Conservation (phyloP, 352 stramenopile species). For the Pythium folliculosum region DNA sequence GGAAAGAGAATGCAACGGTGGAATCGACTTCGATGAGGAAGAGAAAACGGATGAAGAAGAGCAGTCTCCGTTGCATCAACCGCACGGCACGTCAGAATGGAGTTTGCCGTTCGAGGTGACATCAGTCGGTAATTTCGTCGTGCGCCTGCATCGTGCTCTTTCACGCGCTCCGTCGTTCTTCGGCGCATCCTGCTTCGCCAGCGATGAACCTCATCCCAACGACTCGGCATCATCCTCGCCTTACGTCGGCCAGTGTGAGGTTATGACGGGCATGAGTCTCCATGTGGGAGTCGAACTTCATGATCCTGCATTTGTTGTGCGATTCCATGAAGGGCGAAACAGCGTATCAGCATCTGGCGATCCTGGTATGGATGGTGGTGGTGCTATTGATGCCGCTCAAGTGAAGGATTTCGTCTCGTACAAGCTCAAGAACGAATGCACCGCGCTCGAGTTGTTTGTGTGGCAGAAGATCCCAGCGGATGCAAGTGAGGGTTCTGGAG, state of each 20-base stretch:
- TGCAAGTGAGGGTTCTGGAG: constrained; percentile 37
- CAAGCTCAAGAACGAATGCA: constrained; percentile 86
- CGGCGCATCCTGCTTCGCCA: constrained; percentile 14
- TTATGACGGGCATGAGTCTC: constrained; percentile 30
- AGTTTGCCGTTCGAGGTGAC: constrained; percentile 79
- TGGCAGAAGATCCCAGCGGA: constrained; percentile 82
- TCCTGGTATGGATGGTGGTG: background rate
- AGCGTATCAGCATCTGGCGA: constrained; percentile 4
- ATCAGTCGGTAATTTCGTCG: constrained; percentile 77
- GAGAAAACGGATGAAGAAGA: constrained; percentile 12
- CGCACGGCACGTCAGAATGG: constrained; percentile 57
- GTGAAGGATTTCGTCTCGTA: constrained; percentile 71
- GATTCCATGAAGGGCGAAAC: constrained; percentile 30
- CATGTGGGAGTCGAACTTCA: constrained; percentile 81
- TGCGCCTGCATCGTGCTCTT: constrained; percentile 69
- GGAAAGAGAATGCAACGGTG: constrained; percentile 7
- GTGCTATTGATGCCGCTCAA: constrained; percentile 25
- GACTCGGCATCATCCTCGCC: constrained; percentile 2
- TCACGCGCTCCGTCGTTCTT: constrained; percentile 35
- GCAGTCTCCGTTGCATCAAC: background rate
- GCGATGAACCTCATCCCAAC: constrained; percentile 34
- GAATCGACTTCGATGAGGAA: constrained; percentile 13
- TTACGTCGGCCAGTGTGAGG: constrained; percentile 30
- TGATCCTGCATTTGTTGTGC: constrained; percentile 53
- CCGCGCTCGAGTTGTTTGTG: constrained; percentile 68